Percentiles rank a stretch among this genome's conserved stretches.
phyloP scores from a whole-genome alignment of 306 rosid genomes.

The Senna siamea region DNA sequence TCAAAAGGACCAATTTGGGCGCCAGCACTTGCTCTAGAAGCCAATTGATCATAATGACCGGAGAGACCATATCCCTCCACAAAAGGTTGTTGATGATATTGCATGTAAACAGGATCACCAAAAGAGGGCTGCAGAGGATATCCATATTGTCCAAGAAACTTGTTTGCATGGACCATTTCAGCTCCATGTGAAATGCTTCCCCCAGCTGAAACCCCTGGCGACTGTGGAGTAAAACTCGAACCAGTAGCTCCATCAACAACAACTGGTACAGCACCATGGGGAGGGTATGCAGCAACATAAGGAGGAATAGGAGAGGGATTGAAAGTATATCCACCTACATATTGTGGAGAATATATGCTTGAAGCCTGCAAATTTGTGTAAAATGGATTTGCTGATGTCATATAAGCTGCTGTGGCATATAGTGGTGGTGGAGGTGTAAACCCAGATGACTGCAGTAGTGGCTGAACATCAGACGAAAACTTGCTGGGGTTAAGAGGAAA shows the following conservation, averaged over 20 bases:
- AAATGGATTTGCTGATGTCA: slow-evolving; percentile 53
- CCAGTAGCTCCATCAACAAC: slow-evolving; percentile 55
- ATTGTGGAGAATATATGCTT: slow-evolving; percentile 48
- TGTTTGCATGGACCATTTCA: slow-evolving; percentile 51
- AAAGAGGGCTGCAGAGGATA: slow-evolving; percentile 50
- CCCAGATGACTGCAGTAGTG: slow-evolving; percentile 65
- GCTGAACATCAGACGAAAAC: slow-evolving; percentile 56
- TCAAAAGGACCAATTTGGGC: slow-evolving; percentile 44
- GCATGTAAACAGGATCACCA: slow-evolving; percentile 58
- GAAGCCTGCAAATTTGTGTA: slow-evolving; percentile 47
- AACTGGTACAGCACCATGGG: slow-evolving; percentile 52
- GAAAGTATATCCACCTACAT: slow-evolving; percentile 51
- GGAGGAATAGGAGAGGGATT: slow-evolving; percentile 52
- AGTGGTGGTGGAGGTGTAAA: slow-evolving; percentile 67
- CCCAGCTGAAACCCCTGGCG: slow-evolving; percentile 50
- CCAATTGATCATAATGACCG: slow-evolving; percentile 43
- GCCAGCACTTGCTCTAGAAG: slow-evolving; percentile 45
- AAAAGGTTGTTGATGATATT: slow-evolving; percentile 53
- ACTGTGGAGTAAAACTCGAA: slow-evolving; percentile 42
- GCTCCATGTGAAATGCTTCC: slow-evolving; percentile 55
- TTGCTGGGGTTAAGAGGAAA: slow-evolving; percentile 47
- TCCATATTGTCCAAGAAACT: slow-evolving; percentile 54
- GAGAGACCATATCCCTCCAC: slow-evolving; percentile 52
- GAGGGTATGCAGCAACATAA: slow-evolving; percentile 54
- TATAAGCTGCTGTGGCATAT: slow-evolving; percentile 59